These are phyloP conservation scores for Pythium diclinum DNA, from an alignment of 352 stramenopile species.

Conservation along the genomic window DNA sequence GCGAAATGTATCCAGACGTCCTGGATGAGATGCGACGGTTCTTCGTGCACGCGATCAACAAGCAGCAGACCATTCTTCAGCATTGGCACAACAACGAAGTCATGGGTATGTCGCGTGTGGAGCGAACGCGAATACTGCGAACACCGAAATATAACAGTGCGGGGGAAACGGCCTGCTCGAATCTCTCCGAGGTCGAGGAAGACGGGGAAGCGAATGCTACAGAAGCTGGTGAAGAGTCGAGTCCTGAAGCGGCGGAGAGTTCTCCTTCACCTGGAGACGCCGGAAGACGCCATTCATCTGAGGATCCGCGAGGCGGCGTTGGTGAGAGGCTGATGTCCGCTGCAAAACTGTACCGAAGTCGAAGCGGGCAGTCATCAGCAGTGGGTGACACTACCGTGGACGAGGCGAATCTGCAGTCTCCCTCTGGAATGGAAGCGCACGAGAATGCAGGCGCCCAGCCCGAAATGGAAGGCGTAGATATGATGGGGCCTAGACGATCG, in stretches of 20 bases:
- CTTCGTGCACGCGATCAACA: constrained; percentile 73
- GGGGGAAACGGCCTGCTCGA: neutral
- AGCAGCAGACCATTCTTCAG: constrained; percentile 67
- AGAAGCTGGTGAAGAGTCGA: neutral
- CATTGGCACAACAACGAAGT: constrained; percentile 72
- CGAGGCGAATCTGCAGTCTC: neutral
- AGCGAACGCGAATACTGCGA: constrained; percentile 41
- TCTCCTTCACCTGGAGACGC: neutral
- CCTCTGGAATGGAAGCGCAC: neutral
- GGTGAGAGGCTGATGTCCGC: neutral
- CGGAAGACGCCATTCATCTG: neutral
- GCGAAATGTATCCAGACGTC: constrained; percentile 49
- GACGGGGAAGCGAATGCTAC: neutral
- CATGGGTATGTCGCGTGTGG: constrained; percentile 50
- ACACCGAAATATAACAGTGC: neutral
- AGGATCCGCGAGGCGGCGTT: neutral
- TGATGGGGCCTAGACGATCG: neutral
- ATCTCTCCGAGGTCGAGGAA: constrained; percentile 18
- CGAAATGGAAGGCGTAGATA: neutral
- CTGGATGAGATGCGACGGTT: constrained; percentile 65
- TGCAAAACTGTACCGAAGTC: neutral
- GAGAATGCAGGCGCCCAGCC: neutral
- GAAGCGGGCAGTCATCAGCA: neutral
- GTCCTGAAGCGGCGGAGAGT: neutral
- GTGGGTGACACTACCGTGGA: neutral